Conservation (phyloP, 2,329 filamentous ascomycete genomes). For the Neofusicoccum cordaticola region DNA sequence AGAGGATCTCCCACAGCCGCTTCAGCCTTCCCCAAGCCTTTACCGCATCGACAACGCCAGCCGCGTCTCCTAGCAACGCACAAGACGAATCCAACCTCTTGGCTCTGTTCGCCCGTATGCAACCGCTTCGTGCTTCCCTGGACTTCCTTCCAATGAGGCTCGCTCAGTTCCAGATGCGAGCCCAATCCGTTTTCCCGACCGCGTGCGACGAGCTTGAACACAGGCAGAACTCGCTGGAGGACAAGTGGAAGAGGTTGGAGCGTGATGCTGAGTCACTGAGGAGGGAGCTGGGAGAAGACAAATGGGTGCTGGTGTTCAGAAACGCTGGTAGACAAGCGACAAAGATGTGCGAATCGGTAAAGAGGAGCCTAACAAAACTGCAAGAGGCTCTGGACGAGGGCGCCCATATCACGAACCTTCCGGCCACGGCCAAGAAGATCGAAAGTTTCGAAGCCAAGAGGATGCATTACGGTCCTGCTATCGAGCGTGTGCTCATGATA, state of each 20-base stretch:
- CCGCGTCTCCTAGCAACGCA: conserved; percentile 54
- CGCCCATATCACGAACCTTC: conserved; percentile 52
- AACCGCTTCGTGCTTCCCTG: conserved; percentile 84
- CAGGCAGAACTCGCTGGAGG: conserved; percentile 70
- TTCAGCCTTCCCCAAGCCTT: conserved; percentile 65
- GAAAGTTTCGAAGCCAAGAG: conserved; percentile 96
- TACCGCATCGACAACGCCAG: conserved; percentile 51
- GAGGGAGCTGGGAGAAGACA: conserved; percentile 89
- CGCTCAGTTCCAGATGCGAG: conserved; percentile 78
- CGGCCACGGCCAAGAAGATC: conserved; percentile 73
- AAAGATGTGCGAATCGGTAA: conserved; percentile 95
- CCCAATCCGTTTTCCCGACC: conserved; percentile 76
- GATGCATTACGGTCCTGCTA: conserved; percentile 87
- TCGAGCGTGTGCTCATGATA: conserved; percentile 84
- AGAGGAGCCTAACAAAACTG: conserved; percentile 79
- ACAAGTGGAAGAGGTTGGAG: conserved; percentile 83
- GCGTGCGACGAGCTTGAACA: conserved; percentile 86
- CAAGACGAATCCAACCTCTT: conserved; percentile 87
- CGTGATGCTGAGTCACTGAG: conserved; percentile 84
- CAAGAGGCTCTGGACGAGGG: conserved; percentile 70
- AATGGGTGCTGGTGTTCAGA: conserved; percentile 93
- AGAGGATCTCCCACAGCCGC: conserved; percentile 58
- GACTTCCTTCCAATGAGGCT: conserved; percentile 96
- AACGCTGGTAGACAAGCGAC: conserved; percentile 88
- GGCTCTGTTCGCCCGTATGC: conserved; percentile 90